Evolutionary conservation across 495 filamentous ascomycete species (phyloP).

Genomic region (Rhizodiscina lignyota): DNA sequence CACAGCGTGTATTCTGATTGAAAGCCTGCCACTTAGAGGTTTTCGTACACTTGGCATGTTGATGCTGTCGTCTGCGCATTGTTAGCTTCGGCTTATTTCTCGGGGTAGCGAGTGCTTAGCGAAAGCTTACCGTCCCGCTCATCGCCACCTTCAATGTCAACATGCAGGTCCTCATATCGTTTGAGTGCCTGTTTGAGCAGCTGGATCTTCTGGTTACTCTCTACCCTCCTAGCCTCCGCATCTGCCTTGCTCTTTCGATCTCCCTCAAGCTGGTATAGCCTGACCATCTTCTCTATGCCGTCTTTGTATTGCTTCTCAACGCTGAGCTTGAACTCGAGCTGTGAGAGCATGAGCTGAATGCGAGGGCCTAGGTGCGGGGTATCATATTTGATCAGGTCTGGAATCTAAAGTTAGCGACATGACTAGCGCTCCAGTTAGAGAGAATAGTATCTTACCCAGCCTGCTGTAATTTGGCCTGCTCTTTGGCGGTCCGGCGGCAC

Average conservation of each 20-base stretch:
- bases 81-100: conserved; percentile 1
- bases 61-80: conserved; percentile 72
- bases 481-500: conserved; percentile 47
- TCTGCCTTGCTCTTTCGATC: conserved; percentile 89
- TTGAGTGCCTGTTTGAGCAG: conserved; percentile 89
- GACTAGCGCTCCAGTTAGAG: no score
- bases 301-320: conserved; percentile 99
- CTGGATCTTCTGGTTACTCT: conserved; percentile 96
- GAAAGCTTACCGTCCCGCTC: conserved; percentile 55
- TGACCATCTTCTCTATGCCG: conserved; percentile 98
- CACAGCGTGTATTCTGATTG: conserved; percentile 71
- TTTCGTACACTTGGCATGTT: conserved; percentile 89
- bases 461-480: conserved; percentile 82
- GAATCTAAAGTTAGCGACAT: conserved; percentile 2
- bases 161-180: conserved; percentile 92
- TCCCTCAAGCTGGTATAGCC: conserved; percentile 94
- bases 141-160: conserved; percentile 79
- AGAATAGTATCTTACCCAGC: conserved; percentile 48
- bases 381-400: conserved; percentile 98
- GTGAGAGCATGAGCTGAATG: conserved; percentile 97
- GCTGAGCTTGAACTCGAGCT: conserved; percentile 96
- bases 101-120: background rate
- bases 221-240: conserved; percentile 72
- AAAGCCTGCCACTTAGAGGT: conserved; percentile 76
- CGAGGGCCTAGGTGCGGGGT: conserved; percentile 88